Conservation (phyloP, 1,139 yeast genomes). For the Martiniozyma asiatica region DNA sequence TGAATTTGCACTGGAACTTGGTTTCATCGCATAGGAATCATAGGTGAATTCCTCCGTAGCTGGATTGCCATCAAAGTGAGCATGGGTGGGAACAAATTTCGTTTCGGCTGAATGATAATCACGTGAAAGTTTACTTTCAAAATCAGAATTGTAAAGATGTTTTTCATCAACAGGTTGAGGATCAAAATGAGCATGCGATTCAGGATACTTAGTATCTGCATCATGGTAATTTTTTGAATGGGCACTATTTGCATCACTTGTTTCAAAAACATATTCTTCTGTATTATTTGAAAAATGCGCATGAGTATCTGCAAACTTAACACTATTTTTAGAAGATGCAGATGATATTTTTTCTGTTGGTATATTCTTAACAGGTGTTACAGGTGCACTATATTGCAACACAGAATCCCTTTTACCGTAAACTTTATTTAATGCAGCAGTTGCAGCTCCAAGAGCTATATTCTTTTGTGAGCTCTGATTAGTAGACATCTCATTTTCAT, state of each 20-base stretch:
- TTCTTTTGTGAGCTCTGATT: too few species aligned
- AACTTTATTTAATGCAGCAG: too few species aligned
- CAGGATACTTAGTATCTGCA: slow-evolving; percentile 3
- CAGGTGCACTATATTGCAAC: not conserved
- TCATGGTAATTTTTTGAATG: slow-evolving; percentile 4
- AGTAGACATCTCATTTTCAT: not conserved
- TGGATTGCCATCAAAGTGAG: too few species aligned
- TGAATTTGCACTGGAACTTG: not conserved
- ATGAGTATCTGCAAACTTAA: not conserved
- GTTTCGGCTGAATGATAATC: slow-evolving; percentile 3
- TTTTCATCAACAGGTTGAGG: slow-evolving; percentile 1
- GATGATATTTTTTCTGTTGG: too few species aligned
- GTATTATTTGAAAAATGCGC: slow-evolving; percentile 2
- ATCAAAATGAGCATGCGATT: slow-evolving; percentile 4
- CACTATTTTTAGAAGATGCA: too few species aligned
- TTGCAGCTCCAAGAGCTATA: slow-evolving; percentile 1
- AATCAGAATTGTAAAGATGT: not conserved
- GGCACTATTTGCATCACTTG: not conserved
- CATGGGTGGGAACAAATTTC: not conserved
- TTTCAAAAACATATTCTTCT: not conserved
- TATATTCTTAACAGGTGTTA: too few species aligned
- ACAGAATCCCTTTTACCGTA: slow-evolving; percentile 1
- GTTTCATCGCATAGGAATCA: not conserved
- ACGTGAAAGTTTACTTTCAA: slow-evolving; percentile 1
- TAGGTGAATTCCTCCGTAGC: too few species aligned